phyloP scores from a whole-genome alignment of 2,329 filamentous ascomycete genomes.

The Cladosporium sp. region DNA sequence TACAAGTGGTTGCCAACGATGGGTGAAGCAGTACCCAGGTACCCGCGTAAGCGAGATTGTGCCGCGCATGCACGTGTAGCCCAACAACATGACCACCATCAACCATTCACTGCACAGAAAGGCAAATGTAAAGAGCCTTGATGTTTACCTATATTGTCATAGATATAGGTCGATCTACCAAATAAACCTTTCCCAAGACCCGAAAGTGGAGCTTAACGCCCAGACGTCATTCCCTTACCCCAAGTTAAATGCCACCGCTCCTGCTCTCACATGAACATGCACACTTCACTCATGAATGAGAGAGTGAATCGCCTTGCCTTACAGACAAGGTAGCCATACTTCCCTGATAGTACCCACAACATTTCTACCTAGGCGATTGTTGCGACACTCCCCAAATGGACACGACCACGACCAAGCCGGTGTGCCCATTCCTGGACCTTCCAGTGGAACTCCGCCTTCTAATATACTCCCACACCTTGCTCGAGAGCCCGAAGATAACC shows the following conservation, averaged over 20 bases:
- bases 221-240: constrained; percentile 4
- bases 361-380: too few relatives aligned
- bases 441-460: constrained; percentile 39
- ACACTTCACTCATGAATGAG: not conserved
- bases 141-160: not conserved
- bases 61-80: too few relatives aligned
- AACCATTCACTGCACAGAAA: too few relatives aligned
- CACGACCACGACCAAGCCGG: not conserved
- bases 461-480: constrained; percentile 39
- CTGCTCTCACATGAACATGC: not conserved
- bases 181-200: constrained; percentile 2
- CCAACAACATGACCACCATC: too few relatives aligned
- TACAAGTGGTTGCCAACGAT: too few relatives aligned
- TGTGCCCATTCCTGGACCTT: constrained; percentile 28
- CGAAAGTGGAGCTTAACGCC: not conserved
- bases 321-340: too few relatives aligned
- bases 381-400: constrained; percentile 3
- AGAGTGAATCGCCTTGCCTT: too few relatives aligned
- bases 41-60: too few relatives aligned
- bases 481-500: constrained; percentile 34
- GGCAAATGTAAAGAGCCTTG: too few relatives aligned
- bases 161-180: not conserved
- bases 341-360: too few relatives aligned
- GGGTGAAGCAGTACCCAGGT: too few relatives aligned
- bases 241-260: constrained; percentile 1